Percentiles rank a stretch among this genome's conserved stretches.
Conservation (phyloP, 768 basidiomycete genomes). For the Hebeloma cylindrosporum region DNA sequence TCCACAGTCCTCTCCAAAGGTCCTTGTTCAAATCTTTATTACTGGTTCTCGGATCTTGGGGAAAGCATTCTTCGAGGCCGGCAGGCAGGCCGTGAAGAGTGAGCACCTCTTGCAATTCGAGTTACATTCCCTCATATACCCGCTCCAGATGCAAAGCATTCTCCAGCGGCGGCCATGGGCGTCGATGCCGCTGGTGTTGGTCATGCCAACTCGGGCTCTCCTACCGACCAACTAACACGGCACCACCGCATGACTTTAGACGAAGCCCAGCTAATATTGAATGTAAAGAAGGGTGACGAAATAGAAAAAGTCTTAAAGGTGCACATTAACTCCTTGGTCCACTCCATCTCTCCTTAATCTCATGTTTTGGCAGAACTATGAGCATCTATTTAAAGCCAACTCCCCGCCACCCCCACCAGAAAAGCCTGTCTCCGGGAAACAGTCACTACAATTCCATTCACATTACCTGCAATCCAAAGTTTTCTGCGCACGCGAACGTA, state of each 20-base stretch:
- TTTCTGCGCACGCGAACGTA: constrained; percentile 89
- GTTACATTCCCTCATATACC: constrained; percentile 1
- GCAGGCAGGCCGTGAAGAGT: constrained; percentile 93
- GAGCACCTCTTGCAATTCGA: constrained; percentile 15
- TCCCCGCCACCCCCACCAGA: constrained; percentile 61
- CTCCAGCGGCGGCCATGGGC: constrained; percentile 69
- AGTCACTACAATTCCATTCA: constrained; percentile 54
- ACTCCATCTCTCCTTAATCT: constrained; percentile 1
- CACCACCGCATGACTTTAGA: constrained; percentile 92
- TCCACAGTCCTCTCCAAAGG: constrained; percentile 77
- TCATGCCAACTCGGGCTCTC: constrained; percentile 70
- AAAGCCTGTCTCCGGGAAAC: constrained; percentile 46
- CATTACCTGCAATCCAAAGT: constrained; percentile 98
- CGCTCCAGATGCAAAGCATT: constrained; percentile 74
- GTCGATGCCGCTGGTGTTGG: constrained; percentile 73
- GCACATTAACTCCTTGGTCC: constrained; percentile 10
- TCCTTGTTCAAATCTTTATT: constrained; percentile 76
- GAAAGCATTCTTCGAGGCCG: constrained; percentile 88
- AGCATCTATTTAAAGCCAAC: constrained; percentile 91
- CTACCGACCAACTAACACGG: constrained; percentile 79
- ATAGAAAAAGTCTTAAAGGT: constrained; percentile 77
- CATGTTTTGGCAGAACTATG: constrained; percentile 67
- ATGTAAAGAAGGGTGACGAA: constrained; percentile 72
- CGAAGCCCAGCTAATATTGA: constrained; percentile 92
- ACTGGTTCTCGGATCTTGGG: constrained; percentile 82